Evolutionary conservation across 75 land plant species (phyloP), one percentile per base, ranked within the genome.

Genomic region (Pinus tabuliformis): DNA sequence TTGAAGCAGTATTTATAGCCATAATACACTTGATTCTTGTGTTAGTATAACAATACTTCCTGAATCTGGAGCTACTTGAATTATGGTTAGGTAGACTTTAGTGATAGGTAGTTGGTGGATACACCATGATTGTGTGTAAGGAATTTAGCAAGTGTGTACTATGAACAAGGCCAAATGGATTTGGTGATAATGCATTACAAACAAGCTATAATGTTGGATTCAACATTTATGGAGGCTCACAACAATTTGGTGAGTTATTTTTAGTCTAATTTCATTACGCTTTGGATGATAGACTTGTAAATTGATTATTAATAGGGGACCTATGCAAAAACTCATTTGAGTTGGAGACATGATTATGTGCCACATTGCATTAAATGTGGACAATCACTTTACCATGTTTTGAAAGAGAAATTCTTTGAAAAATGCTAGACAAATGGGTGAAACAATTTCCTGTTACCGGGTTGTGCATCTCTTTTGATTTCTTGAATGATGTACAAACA

Each of bases 371-470:
- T 37, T 37, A 37, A 37, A 37, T 37, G 39, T 4, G 39, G 39
- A 37, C 39, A 37, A 37, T 37, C 4, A 5, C 39, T 5, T 37
- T 37, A 37, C 39, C 4, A 37, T 5, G 16, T 13, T 26, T 63
- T 30, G 30, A 30, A 30, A 97, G 98, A 98, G 99, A 36, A 97
- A 97, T 87, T 98, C 99, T 18, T 59, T 95, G 73, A 97, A 97
- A 80, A 94, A 93, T 91, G 86, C 88, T 68, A 96, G 98, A 8
- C 80, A 89, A 76, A 88, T 97, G 16, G 99, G 95, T 11, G 99
- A 97, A 62, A 98, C 98, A 54, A 91, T 97, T 62, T 81, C 86
- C 58, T 97, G 98, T 84, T 97, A 92, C 72, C 86, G 85, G 86
- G 98, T 97, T 76, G 1, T 76, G 80, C 4, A 59, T 8, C n/a